A percentile compares a stretch with the other conserved stretches of the same genome.
Evolutionary conservation across 257 asterid species (phyloP).

Genomic region (Fraxinus quadrangulata): DNA sequence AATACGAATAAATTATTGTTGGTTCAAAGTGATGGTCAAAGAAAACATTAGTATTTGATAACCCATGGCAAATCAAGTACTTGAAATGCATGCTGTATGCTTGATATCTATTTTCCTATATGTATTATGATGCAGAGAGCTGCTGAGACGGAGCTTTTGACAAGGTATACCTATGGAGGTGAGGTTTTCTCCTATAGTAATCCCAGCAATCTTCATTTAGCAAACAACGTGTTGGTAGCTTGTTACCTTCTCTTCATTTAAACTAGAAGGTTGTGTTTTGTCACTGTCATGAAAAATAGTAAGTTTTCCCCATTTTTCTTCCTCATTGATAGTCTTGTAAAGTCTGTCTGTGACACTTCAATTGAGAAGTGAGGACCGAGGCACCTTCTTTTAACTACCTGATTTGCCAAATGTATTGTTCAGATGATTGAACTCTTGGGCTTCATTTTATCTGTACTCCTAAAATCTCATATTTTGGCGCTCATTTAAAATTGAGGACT

Average conservation of each 20-base stretch:
- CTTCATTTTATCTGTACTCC: not conserved
- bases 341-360: not conserved
- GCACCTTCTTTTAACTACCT: not conserved
- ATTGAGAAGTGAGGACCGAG: not conserved
- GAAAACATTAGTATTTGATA: not conserved
- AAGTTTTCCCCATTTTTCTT: not conserved
- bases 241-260: not conserved
- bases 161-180: constrained; percentile 95
- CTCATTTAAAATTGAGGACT: not conserved
- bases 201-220: not conserved
- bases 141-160: constrained; percentile 87
- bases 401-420: not conserved
- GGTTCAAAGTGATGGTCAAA: not conserved
- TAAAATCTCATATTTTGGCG: not conserved
- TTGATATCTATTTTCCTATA: not conserved
- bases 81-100: not conserved
- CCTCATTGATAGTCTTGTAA: not conserved
- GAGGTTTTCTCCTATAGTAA: constrained; percentile 20
- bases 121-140: constrained; percentile 67
- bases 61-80: not conserved
- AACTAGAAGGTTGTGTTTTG: not conserved
- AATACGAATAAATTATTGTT: not conserved
- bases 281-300: not conserved
- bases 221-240: not conserved
- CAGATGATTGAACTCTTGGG: not conserved